Conservation (phyloP, 345 rosid species). For the Melastoma malabathricum region DNA sequence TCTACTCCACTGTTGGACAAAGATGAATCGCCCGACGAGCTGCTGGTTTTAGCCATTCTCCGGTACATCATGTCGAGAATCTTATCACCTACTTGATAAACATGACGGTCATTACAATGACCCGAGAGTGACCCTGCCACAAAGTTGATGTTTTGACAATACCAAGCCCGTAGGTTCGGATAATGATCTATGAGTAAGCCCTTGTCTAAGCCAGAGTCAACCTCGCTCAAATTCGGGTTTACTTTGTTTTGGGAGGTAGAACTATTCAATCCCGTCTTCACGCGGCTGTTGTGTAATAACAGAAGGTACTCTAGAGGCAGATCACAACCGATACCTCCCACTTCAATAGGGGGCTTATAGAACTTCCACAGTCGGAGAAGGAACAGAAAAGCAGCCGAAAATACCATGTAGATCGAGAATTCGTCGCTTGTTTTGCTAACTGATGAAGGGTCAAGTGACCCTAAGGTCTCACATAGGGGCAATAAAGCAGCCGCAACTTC, state of each 20-base stretch:
- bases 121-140: conserved; percentile 46
- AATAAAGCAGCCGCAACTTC: conserved; percentile 57
- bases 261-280: conserved; percentile 10
- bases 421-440: conserved; percentile 19
- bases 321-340: conserved; percentile 26
- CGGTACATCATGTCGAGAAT: conserved; percentile 45
- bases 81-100: conserved; percentile 44
- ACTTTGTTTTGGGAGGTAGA: conserved; percentile 17
- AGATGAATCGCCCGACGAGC: conserved; percentile 24
- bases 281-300: conserved; percentile 30
- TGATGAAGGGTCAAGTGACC: conserved; percentile 38
- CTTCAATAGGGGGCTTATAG: conserved; percentile 42
- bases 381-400: conserved; percentile 54
- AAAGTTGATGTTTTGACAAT: conserved; percentile 50
- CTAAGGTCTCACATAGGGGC: conserved; percentile 61
- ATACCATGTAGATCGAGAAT: conserved; percentile 40
- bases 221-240: conserved; percentile 10
- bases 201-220: conserved; percentile 15
- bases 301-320: conserved; percentile 50
- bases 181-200: conserved; percentile 33
- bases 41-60: conserved; percentile 23
- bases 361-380: conserved; percentile 71
- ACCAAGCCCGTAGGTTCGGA: conserved; percentile 57
- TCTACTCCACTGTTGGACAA: conserved; percentile 16
- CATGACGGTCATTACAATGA: conserved; percentile 32